Evolutionary conservation across 208 protist genomes (phyloP).

Genomic region (Leishmania amazonensis): DNA sequence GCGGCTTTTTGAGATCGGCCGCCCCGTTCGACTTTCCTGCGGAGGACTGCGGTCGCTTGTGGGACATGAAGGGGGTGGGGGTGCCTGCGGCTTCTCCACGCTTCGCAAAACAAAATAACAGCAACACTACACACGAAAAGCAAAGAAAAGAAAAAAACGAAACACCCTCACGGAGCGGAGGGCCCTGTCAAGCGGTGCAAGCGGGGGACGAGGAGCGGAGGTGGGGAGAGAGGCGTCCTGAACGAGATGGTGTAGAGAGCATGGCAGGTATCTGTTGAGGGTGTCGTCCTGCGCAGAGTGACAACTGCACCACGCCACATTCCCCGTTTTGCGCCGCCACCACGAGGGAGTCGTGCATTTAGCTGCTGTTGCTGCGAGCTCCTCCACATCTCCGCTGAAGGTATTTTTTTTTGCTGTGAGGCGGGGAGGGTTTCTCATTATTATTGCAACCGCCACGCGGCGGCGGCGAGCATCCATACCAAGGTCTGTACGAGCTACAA

Average conservation of each 20-base stretch:
- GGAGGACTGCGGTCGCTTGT: conserved; percentile 18
- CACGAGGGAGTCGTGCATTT: not conserved
- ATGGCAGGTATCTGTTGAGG: not conserved
- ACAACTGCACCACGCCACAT: not conserved
- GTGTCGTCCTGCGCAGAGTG: not conserved
- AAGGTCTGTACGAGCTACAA: not conserved
- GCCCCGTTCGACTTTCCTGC: conserved; percentile 19
- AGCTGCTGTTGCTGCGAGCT: not conserved
- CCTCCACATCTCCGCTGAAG: not conserved
- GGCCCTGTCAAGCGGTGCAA: not conserved
- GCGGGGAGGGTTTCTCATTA: not conserved
- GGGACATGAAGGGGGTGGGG: conserved; percentile 5
- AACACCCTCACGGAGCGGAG: not conserved
- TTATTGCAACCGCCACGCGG: not conserved
- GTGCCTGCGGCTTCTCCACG: not conserved
- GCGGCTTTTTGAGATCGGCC: conserved; percentile 32
- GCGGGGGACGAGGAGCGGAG: not conserved
- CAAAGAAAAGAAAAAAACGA: not conserved
- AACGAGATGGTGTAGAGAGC: not conserved
- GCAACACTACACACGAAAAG: not conserved
- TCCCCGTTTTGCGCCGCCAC: not conserved
- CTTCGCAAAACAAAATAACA: not conserved
- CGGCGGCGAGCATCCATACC: not conserved
- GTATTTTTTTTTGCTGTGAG: not conserved
- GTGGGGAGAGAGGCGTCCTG: not conserved